Percentiles rank a stretch among this genome's conserved stretches.
These are phyloP conservation scores for California macrophylla DNA, from an alignment of 441 rosid genomes.

Conservation along the genomic window DNA sequence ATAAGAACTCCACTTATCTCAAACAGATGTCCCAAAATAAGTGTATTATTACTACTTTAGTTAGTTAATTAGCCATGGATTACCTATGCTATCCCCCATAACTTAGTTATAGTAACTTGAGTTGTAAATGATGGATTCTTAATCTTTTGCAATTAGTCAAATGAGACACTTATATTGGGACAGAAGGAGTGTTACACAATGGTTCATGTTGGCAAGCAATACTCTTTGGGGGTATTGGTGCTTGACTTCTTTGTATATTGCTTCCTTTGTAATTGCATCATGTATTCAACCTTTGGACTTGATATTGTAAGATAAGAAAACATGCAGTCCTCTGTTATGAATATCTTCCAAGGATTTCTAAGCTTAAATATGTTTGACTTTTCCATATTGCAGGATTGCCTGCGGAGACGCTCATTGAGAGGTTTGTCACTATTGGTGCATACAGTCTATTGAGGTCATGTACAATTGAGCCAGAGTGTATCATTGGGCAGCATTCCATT, in stretches of 20 bases:
- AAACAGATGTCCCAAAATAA: not conserved
- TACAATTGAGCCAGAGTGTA: conserved; percentile 95
- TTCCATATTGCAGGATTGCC: conserved; percentile 59
- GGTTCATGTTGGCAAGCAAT: not conserved
- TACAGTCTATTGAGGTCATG: conserved; percentile 76
- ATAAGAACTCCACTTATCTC: not conserved
- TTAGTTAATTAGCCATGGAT: not conserved
- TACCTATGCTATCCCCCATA: not conserved
- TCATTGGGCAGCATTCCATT: conserved; percentile 87
- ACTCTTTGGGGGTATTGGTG: not conserved
- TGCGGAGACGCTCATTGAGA: conserved; percentile 74
- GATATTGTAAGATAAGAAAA: not conserved
- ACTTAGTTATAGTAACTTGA: not conserved
- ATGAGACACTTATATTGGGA: too few species aligned
- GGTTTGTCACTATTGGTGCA: conserved; percentile 88
- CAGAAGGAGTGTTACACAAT: not conserved
- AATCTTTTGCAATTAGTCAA: too few species aligned
- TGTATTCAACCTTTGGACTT: too few species aligned
- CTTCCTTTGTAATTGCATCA: too few species aligned
- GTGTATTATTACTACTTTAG: not conserved
- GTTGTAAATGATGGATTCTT: not conserved
- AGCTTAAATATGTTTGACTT: conserved; percentile 7
- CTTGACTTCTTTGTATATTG: not conserved
- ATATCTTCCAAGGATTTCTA: conserved; percentile 6
- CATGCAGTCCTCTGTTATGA: not conserved